These are phyloP conservation scores for Novakomyces olei DNA, from an alignment of 805 yeast genomes.

Conservation along the genomic window DNA sequence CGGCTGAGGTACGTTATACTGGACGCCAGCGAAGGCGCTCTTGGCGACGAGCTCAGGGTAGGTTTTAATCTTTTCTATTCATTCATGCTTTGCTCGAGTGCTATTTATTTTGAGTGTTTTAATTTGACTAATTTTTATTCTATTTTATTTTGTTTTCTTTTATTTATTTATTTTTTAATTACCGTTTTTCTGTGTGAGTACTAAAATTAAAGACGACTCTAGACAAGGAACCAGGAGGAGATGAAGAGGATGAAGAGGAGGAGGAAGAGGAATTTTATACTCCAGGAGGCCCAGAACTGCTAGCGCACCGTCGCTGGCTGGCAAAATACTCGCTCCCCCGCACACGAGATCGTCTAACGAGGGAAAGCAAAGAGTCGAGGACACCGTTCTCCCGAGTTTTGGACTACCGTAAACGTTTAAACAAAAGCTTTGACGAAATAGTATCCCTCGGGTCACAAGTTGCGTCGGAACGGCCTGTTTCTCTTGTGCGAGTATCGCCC, in stretches of 20 bases:
- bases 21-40: constrained; percentile 6
- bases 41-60: constrained; percentile 10
- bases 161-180: too few relatives aligned
- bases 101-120: too few relatives aligned
- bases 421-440: constrained; percentile 16
- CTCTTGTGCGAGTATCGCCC: constrained; percentile 29
- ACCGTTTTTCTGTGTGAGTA: too few relatives aligned
- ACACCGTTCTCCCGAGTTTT: constrained; percentile 24
- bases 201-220: constrained; percentile 6
- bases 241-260: constrained; percentile 17
- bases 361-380: constrained; percentile 9
- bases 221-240: constrained; percentile 8
- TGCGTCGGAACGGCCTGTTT: constrained; percentile 45
- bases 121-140: too few relatives aligned
- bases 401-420: constrained; percentile 24
- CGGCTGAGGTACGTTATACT: constrained; percentile 29
- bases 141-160: too few relatives aligned
- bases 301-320: constrained; percentile 29
- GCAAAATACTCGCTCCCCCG: constrained; percentile 28
- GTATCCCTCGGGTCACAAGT: constrained; percentile 47
- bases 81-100: too few relatives aligned
- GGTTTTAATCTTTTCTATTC: too few relatives aligned
- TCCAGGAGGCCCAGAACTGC: constrained; percentile 40
- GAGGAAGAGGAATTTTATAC: constrained; percentile 54
- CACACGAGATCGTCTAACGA: constrained; percentile 6